These are phyloP conservation scores for Kodamaea laetipori DNA, from an alignment of 805 yeast species.

Conservation along the genomic window DNA sequence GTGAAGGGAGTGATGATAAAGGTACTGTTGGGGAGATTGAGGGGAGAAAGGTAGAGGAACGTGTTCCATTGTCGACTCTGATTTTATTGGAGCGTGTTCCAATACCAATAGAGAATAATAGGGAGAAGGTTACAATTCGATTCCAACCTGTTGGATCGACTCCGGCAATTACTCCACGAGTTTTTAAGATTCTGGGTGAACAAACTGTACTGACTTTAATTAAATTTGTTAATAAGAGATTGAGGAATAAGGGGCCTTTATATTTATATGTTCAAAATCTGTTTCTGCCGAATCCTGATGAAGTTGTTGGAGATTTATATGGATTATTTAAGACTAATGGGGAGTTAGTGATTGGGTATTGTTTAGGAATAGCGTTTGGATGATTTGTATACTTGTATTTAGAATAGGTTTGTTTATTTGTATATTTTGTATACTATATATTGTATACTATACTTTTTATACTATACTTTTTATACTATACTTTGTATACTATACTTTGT, in stretches of 20 bases:
- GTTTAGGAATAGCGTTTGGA: slow-evolving; percentile 45
- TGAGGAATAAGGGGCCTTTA: slow-evolving; percentile 23
- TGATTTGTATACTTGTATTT: not conserved
- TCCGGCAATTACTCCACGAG: slow-evolving; percentile 49
- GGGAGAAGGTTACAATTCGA: slow-evolving; percentile 47
- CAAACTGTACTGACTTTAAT: slow-evolving; percentile 50
- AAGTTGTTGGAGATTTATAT: slow-evolving; percentile 35
- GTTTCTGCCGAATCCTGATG: slow-evolving; percentile 46
- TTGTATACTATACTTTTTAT: too few species aligned
- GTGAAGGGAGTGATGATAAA: not conserved
- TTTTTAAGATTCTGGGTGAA: slow-evolving; percentile 50
- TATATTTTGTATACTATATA: too few species aligned
- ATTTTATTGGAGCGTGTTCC: slow-evolving; percentile 10
- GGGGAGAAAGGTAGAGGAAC: slow-evolving; percentile 6
- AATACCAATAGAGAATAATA: not conserved
- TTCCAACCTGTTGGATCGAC: slow-evolving; percentile 65
- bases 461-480: too few species aligned
- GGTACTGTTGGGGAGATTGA: not conserved
- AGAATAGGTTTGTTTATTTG: not conserved
- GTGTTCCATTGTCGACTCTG: slow-evolving; percentile 13
- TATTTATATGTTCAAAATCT: slow-evolving; percentile 42
- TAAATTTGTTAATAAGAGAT: slow-evolving; percentile 45
- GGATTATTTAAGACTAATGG: slow-evolving; percentile 32
- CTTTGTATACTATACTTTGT: too few species aligned
- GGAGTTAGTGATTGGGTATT: slow-evolving; percentile 42